These are phyloP conservation scores for Trichaptum fuscoviolaceum DNA, from an alignment of 768 basidiomycete genomes.

Conservation along the genomic window DNA sequence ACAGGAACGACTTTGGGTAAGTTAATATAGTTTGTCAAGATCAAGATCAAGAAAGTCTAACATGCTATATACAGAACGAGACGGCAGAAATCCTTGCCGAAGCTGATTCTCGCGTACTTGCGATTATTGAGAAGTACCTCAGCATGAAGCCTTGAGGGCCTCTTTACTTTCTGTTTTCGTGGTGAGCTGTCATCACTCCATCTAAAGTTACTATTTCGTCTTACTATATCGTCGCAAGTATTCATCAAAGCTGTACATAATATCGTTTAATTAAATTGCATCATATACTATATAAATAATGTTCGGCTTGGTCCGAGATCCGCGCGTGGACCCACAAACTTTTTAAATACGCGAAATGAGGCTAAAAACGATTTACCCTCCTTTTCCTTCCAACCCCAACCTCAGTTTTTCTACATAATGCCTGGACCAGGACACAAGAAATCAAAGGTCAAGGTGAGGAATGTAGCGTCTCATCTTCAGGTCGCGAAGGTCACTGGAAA, in stretches of 20 bases:
- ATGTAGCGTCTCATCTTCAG: background rate
- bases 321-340: background rate
- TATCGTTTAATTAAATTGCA: too few species aligned
- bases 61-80: conserved; percentile 18
- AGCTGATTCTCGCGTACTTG: conserved; percentile 25
- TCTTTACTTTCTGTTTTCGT: too few species aligned
- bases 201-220: too few species aligned
- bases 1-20: conserved; percentile 34
- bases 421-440: background rate
- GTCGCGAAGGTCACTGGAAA: too few species aligned
- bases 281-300: background rate
- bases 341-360: background rate
- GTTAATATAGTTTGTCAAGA: conserved; percentile 4
- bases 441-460: background rate
- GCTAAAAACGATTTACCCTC: background rate
- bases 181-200: too few species aligned
- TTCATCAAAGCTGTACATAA: too few species aligned
- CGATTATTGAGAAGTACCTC: conserved; percentile 24
- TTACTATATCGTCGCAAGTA: too few species aligned
- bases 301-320: background rate
- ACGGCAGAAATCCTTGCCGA: conserved; percentile 22
- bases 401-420: background rate
- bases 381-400: background rate
- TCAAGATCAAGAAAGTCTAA: background rate
- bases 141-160: background rate